A percentile compares a stretch with the other conserved stretches of the same genome.
Conservation (phyloP, 2,329 filamentous ascomycete species). For the Sclerotinia subarctica region DNA sequence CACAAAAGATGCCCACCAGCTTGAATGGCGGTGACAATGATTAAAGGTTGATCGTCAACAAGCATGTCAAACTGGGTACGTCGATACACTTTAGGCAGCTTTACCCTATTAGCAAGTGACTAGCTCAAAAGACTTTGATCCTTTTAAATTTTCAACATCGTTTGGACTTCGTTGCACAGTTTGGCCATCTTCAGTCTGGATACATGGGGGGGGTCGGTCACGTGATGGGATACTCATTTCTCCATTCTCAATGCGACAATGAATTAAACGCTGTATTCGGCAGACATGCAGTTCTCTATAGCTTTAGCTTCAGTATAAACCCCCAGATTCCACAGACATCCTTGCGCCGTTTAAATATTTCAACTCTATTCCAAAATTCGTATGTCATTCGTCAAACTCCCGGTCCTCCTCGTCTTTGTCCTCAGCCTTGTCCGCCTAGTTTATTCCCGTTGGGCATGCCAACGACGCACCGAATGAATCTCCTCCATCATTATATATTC, state of each 20-base stretch:
- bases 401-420: neutral
- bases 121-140: too few relatives aligned
- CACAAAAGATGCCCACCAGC: neutral
- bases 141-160: neutral
- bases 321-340: neutral
- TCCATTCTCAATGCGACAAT: neutral
- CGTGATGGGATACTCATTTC: neutral
- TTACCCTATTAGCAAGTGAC: too few relatives aligned
- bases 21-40: neutral
- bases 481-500: neutral
- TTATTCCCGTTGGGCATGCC: neutral
- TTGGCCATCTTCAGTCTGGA: too few relatives aligned
- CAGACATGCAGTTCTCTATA: neutral
- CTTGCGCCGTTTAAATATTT: neutral
- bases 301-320: neutral
- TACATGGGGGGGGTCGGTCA: too few relatives aligned
- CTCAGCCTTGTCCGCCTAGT: rapidly evolving
- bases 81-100: neutral
- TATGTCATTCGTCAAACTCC: neutral
- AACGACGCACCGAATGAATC: neutral
- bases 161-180: neutral
- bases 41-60: neutral
- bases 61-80: neutral
- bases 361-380: neutral
- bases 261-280: neutral